Percentiles rank a stretch among this genome's conserved stretches.
These are phyloP conservation scores for Starmerella potacharoeniae DNA, from an alignment of 805 yeast species.

Conservation along the genomic window DNA sequence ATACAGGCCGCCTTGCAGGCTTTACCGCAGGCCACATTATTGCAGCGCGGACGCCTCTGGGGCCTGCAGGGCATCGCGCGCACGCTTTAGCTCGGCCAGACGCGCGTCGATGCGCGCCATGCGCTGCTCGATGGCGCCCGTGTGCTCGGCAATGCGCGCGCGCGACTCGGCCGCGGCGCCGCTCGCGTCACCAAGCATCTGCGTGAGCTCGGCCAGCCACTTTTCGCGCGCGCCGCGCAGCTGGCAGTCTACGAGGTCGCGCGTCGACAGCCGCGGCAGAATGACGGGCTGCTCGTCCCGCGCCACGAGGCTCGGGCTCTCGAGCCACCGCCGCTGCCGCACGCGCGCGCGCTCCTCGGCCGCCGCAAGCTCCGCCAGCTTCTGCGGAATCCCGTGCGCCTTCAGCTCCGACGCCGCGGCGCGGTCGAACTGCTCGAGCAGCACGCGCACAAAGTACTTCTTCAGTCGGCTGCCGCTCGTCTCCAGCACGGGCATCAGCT, in stretches of 20 bases:
- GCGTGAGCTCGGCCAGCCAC: slow-evolving; percentile 10
- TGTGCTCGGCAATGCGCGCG: neutral
- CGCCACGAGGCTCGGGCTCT: neutral
- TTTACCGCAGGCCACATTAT: neutral
- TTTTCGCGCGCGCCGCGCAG: slow-evolving; percentile 4
- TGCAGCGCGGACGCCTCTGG: neutral
- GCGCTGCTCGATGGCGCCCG: neutral
- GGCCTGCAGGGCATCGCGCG: neutral
- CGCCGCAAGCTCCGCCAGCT: slow-evolving; percentile 1
- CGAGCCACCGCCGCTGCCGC: slow-evolving; percentile 1
- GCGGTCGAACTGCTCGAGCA: neutral
- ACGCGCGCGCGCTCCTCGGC: slow-evolving; percentile 8
- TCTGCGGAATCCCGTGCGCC: neutral
- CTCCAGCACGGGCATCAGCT: neutral
- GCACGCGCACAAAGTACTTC: slow-evolving; percentile 3
- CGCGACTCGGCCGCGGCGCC: neutral
- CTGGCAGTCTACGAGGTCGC: slow-evolving; percentile 10
- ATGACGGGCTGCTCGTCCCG: slow-evolving; percentile 9
- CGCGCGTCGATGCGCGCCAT: neutral
- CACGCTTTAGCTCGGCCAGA: neutral
- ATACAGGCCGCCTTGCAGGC: no score
- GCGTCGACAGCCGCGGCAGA: slow-evolving; percentile 1
- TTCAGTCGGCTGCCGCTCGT: neutral
- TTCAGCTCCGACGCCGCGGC: neutral
- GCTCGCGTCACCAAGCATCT: neutral